These are phyloP conservation scores for Fraxinus sp. DNA, from an alignment of 305 asterid species.

Conservation along the genomic window DNA sequence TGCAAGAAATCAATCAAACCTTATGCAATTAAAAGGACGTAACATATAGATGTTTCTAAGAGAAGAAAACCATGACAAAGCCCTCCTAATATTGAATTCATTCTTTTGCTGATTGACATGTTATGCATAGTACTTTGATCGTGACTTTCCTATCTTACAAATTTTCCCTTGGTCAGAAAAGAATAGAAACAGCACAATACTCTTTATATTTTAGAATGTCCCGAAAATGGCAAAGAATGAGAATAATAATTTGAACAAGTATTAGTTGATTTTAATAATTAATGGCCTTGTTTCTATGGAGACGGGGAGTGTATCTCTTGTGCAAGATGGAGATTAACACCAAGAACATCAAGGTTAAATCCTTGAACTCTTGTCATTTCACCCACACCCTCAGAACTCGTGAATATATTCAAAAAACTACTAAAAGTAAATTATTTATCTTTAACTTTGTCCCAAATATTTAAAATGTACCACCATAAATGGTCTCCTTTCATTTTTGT, in stretches of 20 bases:
- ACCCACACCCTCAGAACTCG: neutral
- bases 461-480: constrained; percentile 11
- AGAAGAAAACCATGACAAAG: neutral
- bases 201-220: neutral
- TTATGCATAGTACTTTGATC: neutral
- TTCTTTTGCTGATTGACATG: neutral
- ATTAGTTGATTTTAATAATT: neutral
- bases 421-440: constrained; percentile 3
- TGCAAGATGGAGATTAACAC: neutral
- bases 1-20: constrained; percentile 1
- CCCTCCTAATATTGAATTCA: neutral
- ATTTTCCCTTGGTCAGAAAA: constrained; percentile 10
- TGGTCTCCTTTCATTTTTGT: neutral
- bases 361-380: neutral
- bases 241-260: neutral
- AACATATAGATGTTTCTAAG: neutral
- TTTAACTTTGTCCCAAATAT: constrained; percentile 11
- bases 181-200: neutral
- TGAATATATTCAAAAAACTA: neutral
- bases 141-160: neutral
- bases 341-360: neutral
- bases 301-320: neutral
- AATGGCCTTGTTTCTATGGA: neutral
- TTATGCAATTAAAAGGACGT: neutral
- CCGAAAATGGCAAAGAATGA: neutral